Base-by-base conservation (phyloP, 2,329 filamentous ascomycete genomes). In the Calycina herbarum region DNA sequence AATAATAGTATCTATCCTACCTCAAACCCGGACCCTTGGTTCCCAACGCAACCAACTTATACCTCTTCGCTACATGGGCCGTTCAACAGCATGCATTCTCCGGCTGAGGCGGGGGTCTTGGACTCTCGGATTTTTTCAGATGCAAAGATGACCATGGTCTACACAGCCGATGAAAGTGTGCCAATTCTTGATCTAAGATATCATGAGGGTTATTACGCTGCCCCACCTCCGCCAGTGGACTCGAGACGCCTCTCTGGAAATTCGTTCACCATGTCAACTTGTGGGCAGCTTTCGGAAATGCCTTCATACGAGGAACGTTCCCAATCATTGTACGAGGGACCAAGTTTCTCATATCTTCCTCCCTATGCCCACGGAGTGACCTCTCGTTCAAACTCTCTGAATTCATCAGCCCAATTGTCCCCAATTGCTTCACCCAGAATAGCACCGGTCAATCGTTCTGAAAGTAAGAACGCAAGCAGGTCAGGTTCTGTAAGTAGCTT, bases 241-340 rank as follows among this genome's bases (percentile, higher is more conserved):
- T 8, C 10, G 33, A 35, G 89, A 66, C 84, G 88, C 67, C 85
- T 91, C 81, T 91, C 89, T 20, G 89, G 89, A 59, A 91, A 89
- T 2, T 91, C 89, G 0, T 90, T 91, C 73, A 90, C 89, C 48
- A 84, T 92, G 78, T 92, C 89, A 17, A 91, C 85, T 0, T 84
- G 84, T 56, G 84, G 88, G 24, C 82, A 82, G 29, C 79, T 90
- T 56, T 89, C 88, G 5, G 89, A 92, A 72, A 86, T 91, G 76
- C 83, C 87, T 59, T 87, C 87, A 3, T 91, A 89, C 74, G 89
- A 93, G 65, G 89, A 93, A 69, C 86, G 90, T 73, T 88, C 89
- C 17, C 80, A 88, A 27, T 82, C 85, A 24, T 77, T 89, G 64
- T 89, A 89, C 7, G 89, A 92, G 69, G 86, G 86, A 42, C 84